These are phyloP conservation scores for Dicorynia guianensis DNA, from an alignment of 306 rosid species.

Conservation along the genomic window DNA sequence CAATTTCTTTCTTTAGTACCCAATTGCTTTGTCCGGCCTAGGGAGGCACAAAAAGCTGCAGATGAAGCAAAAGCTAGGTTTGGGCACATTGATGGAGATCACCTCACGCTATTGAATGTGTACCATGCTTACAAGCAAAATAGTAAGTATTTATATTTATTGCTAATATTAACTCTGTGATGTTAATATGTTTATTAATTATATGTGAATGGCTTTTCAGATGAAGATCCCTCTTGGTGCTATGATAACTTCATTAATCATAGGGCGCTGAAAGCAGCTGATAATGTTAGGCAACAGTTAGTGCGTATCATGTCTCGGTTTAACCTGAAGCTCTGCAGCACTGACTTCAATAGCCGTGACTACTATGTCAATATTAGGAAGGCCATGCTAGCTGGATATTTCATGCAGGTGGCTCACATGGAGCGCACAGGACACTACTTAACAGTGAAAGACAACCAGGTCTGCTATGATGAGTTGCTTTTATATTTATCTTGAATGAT, in stretches of 20 bases:
- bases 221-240: conserved; percentile 95
- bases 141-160: conserved; percentile 55
- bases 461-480: conserved; percentile 34
- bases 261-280: conserved; percentile 88
- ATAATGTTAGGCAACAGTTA: conserved; percentile 90
- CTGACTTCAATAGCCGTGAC: conserved; percentile 90
- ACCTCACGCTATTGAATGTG: conserved; percentile 91
- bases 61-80: conserved; percentile 98
- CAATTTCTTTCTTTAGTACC: conserved; percentile 99
- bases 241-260: conserved; percentile 83
- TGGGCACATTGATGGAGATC: conserved; percentile 98
- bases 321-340: conserved; percentile 89
- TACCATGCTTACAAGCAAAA: conserved; percentile 97
- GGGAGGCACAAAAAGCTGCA: conserved; percentile 99
- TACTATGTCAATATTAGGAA: conserved; percentile 91
- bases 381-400: conserved; percentile 94
- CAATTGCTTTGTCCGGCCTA: conserved; percentile 99
- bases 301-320: conserved; percentile 88
- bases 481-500: no score
- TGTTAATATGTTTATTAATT: conserved; percentile 5
- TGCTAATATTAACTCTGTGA: background rate
- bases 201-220: conserved; percentile 52
- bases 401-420: conserved; percentile 98
- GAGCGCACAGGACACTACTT: conserved; percentile 93
- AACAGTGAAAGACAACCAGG: conserved; percentile 97